Conservation (phyloP, 139 green algal genomes). For the Auxenochlorella protothecoides region DNA sequence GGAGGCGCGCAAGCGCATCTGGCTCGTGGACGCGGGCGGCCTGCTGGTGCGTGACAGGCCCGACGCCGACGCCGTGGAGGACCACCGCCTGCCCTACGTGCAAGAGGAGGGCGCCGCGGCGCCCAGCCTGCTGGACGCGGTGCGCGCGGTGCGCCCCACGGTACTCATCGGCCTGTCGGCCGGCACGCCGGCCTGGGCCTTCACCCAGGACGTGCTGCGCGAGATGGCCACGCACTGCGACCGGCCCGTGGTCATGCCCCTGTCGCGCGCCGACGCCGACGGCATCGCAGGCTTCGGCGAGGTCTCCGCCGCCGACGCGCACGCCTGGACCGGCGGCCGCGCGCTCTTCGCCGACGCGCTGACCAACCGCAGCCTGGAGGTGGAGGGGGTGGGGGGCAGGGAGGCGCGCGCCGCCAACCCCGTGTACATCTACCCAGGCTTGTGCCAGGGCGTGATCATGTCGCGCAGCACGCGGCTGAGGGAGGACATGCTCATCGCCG, state of each 20-base stretch:
- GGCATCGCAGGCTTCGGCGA: conserved; percentile 22
- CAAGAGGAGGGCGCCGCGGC: conserved; percentile 22
- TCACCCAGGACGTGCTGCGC: conserved; percentile 34
- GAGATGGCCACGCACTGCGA: conserved; percentile 35
- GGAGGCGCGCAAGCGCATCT: conserved; percentile 61
- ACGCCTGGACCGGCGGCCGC: conserved; percentile 43
- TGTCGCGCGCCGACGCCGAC: conserved; percentile 43
- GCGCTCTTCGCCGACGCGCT: conserved; percentile 15
- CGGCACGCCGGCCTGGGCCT: conserved; percentile 33
- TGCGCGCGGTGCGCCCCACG: conserved; percentile 61
- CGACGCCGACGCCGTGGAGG: conserved; percentile 54
- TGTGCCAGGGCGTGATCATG: conserved; percentile 46
- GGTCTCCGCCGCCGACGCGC: conserved; percentile 46
- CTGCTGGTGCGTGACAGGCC: conserved; percentile 55
- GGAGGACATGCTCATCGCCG: conserved; percentile 60
- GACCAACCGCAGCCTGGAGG: background rate
- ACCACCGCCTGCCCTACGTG: conserved; percentile 71
- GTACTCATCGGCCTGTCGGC: conserved; percentile 58
- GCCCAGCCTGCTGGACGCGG: conserved; percentile 43
- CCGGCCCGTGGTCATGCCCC: conserved; percentile 65
- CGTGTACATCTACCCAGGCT: conserved; percentile 40
- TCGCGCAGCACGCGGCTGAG: conserved; percentile 55
- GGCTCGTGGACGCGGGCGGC: conserved; percentile 59
- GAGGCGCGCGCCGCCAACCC: conserved; percentile 21
- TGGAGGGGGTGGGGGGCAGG: background rate